Evolutionary conservation across 768 basidiomycete genomes (phyloP), one percentile per base, ranked within the genome.

Genomic region (Calocybe cyanea): DNA sequence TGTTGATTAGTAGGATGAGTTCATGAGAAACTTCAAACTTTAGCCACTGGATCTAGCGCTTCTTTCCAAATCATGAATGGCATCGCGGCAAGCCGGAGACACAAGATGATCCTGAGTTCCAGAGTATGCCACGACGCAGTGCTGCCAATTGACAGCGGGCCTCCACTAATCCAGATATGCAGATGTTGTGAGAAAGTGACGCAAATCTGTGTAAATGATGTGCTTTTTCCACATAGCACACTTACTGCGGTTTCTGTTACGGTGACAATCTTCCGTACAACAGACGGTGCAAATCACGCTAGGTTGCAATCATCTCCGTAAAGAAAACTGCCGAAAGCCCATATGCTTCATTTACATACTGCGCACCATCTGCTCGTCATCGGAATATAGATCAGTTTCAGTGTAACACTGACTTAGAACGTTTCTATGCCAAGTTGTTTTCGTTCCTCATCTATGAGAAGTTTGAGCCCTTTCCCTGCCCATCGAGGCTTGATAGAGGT

Each of bases 361-460:
- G 11, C 11, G 11, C 25, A 28, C 25, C 11, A 28, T 28, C 25
- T 28, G 25, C 25, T 28, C 11, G 25, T 28, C 25, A 11, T 28
- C 11, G 11, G 25, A 28, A 28, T 28, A 6, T 11, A 6, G 25
- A 28, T 28, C 25, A 28, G 25, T 11, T 28, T 28, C 25, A 11
- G 5, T 28, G 11, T 7, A 13, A 14, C 14, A 43, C 42, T 10
- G 36, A 45, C 41, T 57, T 60, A 85, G 57, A 80, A 80, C 17
- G 41, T 52, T 38, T 65, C 59, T 8, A 67, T 66, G 6, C 58
- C 50, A 4, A 77, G 53, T 14, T 84, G 62, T 28, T 71, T 65
- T 51, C 87, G 74, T 11, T 68, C 60, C 48, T 75, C 68, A 50
- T 80, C 79, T 25, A 91, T 72, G 14, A 68, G 61, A 19, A 90